A percentile compares a stretch with the other conserved stretches of the same genome.
These are phyloP conservation scores for Scheffersomyces quercinus DNA, from an alignment of 1,139 yeast species.

Conservation along the genomic window DNA sequence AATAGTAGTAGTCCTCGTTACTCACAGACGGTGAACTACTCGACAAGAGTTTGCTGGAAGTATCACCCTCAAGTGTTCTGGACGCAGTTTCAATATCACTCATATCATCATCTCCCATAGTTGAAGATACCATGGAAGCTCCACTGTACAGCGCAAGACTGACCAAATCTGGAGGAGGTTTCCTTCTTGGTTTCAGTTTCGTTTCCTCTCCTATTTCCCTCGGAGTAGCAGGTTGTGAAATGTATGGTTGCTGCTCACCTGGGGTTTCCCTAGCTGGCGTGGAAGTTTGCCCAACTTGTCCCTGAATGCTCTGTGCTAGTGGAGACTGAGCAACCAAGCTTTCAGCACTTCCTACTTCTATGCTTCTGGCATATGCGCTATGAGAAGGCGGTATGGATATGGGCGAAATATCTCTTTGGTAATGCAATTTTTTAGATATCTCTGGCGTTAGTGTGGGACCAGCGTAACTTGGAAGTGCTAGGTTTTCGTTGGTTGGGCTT, in stretches of 20 bases:
- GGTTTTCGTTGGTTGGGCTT: no score
- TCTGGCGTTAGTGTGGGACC: background rate
- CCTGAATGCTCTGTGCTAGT: background rate
- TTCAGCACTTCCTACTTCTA: background rate
- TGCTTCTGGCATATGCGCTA: background rate
- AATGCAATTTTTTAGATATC: background rate
- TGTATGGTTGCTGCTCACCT: background rate
- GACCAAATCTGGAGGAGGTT: slow-evolving; percentile 20
- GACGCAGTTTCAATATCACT: background rate
- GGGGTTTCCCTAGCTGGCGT: background rate
- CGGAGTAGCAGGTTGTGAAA: no score
- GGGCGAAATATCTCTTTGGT: background rate
- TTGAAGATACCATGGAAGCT: slow-evolving; percentile 1
- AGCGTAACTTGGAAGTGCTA: no score
- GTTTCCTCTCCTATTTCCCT: background rate
- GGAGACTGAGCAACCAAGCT: background rate
- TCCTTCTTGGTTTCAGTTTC: slow-evolving; percentile 16
- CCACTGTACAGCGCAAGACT: slow-evolving; percentile 1
- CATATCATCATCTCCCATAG: background rate
- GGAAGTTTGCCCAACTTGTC: background rate
- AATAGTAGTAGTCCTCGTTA: no score
- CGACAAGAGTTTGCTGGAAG: background rate
- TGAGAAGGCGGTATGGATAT: background rate
- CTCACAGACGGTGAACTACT: no score
- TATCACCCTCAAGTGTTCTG: slow-evolving; percentile 5